Percentiles rank a stretch among this genome's conserved stretches.
These are phyloP conservation scores for Botryotinia narcissicola DNA, from an alignment of 2,329 filamentous ascomycete genomes.

Conservation along the genomic window DNA sequence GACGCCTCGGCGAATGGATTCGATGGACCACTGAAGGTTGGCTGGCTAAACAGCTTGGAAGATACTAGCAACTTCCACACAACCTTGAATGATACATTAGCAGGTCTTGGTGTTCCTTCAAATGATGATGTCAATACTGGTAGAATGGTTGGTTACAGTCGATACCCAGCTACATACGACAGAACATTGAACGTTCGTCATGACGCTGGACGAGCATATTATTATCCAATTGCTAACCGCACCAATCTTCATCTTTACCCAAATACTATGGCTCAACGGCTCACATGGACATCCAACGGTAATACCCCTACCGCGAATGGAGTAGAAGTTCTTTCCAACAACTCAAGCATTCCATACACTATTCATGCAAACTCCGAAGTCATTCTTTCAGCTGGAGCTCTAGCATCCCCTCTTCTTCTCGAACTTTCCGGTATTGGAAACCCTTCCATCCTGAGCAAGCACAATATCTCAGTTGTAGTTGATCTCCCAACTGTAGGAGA, in stretches of 20 bases:
- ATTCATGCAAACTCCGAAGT: conserved; percentile 36
- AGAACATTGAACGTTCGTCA: conserved; percentile 40
- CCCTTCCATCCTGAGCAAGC: conserved; percentile 22
- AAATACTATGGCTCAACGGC: conserved; percentile 24
- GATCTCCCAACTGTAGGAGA: conserved; percentile 30
- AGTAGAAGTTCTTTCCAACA: conserved; percentile 27
- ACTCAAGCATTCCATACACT: conserved; percentile 24
- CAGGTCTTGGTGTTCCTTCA: conserved; percentile 36
- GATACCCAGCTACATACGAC: conserved; percentile 45
- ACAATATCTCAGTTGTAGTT: conserved; percentile 19
- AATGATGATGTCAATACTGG: conserved; percentile 44
- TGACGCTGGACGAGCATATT: conserved; percentile 46
- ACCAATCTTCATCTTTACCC: conserved; percentile 40
- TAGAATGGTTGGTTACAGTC: conserved; percentile 40
- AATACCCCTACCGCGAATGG: conserved; percentile 41
- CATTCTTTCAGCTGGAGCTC: conserved; percentile 35
- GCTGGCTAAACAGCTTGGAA: conserved; percentile 40
- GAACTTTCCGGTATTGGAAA: conserved; percentile 40
- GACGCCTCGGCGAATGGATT: conserved; percentile 40
- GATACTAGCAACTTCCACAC: conserved; percentile 39
- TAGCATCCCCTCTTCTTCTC: conserved; percentile 37
- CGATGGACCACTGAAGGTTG: conserved; percentile 41
- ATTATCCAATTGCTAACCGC: conserved; percentile 41
- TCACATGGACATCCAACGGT: conserved; percentile 19
- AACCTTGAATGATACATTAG: conserved; percentile 39